Conservation (phyloP, 192 early-diverging fungal species). For the Umbelopsis vinacea region DNA sequence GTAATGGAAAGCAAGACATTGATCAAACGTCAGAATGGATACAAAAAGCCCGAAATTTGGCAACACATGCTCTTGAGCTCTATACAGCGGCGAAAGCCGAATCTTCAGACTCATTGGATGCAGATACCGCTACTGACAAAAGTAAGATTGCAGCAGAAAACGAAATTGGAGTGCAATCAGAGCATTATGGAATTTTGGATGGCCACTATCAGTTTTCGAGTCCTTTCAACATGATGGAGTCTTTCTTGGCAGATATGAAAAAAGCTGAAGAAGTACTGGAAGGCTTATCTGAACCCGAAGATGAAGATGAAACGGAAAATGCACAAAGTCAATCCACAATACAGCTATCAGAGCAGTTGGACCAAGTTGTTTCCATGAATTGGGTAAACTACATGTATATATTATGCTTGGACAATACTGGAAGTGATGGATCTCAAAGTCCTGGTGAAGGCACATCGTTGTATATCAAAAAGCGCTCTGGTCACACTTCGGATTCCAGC, state of each 20-base stretch:
- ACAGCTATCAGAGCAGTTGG: neutral
- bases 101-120: neutral
- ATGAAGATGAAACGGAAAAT: neutral
- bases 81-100: neutral
- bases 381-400: constrained; percentile 19
- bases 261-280: constrained; percentile 11
- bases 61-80: neutral
- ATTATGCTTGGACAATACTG: neutral
- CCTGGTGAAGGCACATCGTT: constrained; percentile 5
- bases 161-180: neutral
- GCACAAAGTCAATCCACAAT: neutral
- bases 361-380: neutral
- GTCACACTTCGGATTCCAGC: neutral
- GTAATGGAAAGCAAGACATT: neutral
- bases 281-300: neutral
- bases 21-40: constrained; percentile 20
- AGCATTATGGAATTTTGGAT: neutral
- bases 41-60: constrained; percentile 1
- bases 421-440: neutral
- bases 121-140: neutral
- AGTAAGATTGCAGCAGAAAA: neutral
- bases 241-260: neutral
- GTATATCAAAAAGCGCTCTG: neutral
- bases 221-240: neutral
- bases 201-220: neutral